These are phyloP conservation scores for Amylocarpus encephaloides DNA, from an alignment of 2,329 filamentous ascomycete species.

Conservation along the genomic window DNA sequence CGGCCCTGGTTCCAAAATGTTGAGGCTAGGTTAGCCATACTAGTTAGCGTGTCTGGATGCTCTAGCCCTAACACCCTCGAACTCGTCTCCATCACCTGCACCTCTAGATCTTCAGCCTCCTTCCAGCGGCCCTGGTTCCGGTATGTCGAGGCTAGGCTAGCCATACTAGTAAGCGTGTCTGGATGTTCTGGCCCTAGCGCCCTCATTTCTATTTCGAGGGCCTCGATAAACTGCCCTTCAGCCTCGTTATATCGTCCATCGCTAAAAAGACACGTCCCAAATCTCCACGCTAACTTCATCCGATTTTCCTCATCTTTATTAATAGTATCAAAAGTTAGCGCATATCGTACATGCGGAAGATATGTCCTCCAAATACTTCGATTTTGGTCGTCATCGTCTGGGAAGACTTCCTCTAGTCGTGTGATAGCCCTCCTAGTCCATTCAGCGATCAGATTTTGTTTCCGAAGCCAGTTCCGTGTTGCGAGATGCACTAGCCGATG, in stretches of 20 bases:
- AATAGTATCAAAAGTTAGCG: not conserved
- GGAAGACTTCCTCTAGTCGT: conserved; percentile 3
- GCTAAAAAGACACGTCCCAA: conserved; percentile 1
- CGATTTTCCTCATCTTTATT: not conserved
- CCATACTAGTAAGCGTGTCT: too few relatives aligned
- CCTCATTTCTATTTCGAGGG: not conserved
- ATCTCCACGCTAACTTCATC: not conserved
- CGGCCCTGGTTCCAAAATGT: conserved; percentile 5
- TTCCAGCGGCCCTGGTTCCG: not conserved
- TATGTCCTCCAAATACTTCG: not conserved
- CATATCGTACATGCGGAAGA: not conserved
- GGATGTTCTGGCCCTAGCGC: too few relatives aligned
- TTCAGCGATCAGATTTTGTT: not conserved
- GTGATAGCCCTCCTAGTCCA: not conserved
- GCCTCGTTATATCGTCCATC: conserved; percentile 9
- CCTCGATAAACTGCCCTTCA: conserved; percentile 1
- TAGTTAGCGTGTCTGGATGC: too few relatives aligned
- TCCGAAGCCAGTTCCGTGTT: not conserved
- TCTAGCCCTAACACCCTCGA: too few relatives aligned
- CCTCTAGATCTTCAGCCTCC: not conserved
- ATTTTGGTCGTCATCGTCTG: not conserved
- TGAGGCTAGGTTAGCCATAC: not conserved
- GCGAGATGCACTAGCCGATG: conserved; percentile 4
- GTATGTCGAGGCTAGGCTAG: too few relatives aligned
- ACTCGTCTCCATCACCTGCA: not conserved